phyloP scores from a whole-genome alignment of 768 basidiomycete genomes.

The Steccherinum ochraceum region DNA sequence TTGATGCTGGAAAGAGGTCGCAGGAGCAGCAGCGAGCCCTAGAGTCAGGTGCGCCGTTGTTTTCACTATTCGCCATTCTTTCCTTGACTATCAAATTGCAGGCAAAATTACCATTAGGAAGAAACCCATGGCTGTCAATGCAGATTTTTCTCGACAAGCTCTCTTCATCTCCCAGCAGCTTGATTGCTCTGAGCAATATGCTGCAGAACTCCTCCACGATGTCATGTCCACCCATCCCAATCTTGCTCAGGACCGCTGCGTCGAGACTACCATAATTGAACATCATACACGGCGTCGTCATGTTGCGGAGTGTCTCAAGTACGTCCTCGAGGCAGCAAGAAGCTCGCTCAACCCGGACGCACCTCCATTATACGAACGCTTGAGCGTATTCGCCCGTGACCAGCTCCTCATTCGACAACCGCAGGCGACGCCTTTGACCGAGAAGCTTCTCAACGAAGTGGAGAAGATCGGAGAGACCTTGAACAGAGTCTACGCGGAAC shows the following conservation, averaged over 20 bases:
- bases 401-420: slow-evolving; percentile 38
- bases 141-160: slow-evolving; percentile 73
- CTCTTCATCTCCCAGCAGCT: slow-evolving; percentile 79
- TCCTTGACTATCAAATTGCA: slow-evolving; percentile 24
- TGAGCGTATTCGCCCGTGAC: slow-evolving; percentile 47
- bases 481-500: slow-evolving; percentile 45
- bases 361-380: slow-evolving; percentile 42
- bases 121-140: slow-evolving; percentile 63
- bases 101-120: slow-evolving; percentile 64
- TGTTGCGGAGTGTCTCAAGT: slow-evolving; percentile 63
- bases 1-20: slow-evolving; percentile 58
- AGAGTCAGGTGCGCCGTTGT: slow-evolving; percentile 43
- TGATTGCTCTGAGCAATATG: slow-evolving; percentile 74
- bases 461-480: slow-evolving; percentile 52
- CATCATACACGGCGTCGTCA: slow-evolving; percentile 67
- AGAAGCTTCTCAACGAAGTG: slow-evolving; percentile 56
- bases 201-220: slow-evolving; percentile 61
- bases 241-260: slow-evolving; percentile 43
- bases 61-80: neutral
- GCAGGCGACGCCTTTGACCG: slow-evolving; percentile 40
- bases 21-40: slow-evolving; percentile 65
- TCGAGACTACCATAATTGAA: slow-evolving; percentile 61
- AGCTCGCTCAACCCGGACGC: slow-evolving; percentile 37
- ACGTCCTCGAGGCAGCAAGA: slow-evolving; percentile 61
- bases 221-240: slow-evolving; percentile 64